phyloP scores from a whole-genome alignment of 164 flowering plant species.

The Cinnamomum chago region DNA sequence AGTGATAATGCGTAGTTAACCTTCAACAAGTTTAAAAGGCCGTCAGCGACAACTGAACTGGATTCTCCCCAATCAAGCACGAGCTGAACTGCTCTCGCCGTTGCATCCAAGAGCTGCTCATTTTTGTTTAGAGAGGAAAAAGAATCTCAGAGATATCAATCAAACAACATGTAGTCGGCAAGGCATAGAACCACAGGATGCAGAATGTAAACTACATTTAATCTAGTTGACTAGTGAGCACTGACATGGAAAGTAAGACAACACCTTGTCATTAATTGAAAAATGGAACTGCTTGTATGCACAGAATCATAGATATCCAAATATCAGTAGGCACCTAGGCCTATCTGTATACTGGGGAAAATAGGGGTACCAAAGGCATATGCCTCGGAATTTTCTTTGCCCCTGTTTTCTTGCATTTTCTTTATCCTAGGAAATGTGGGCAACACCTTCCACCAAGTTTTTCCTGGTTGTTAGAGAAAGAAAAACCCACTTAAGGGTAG shows the following conservation, averaged over 20 bases:
- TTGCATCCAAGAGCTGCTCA: conserved; percentile 85
- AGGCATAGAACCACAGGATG: background rate
- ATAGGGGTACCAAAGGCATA: too few relatives aligned
- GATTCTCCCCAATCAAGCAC: conserved; percentile 83
- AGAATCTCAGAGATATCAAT: conserved; percentile 14
- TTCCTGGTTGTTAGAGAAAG: too few relatives aligned
- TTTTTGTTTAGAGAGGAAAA: conserved; percentile 12
- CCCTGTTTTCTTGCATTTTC: too few relatives aligned
- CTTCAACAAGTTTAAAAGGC: conserved; percentile 83
- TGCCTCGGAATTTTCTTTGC: too few relatives aligned
- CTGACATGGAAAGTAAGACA: background rate
- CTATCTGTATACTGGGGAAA: too few relatives aligned
- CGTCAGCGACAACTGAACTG: conserved; percentile 67
- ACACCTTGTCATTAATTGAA: background rate
- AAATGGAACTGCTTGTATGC: background rate
- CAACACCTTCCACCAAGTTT: too few relatives aligned
- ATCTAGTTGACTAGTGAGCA: too few relatives aligned
- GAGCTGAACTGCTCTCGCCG: conserved; percentile 79
- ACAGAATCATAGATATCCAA: background rate
- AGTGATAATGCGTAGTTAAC: conserved; percentile 26
- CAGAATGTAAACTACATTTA: background rate
- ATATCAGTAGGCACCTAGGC: background rate
- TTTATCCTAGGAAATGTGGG: too few relatives aligned
- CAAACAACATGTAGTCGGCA: background rate
- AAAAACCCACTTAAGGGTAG: too few relatives aligned